A percentile compares a stretch with the other conserved stretches of the same genome.
Conservation (phyloP, 345 rosid genomes). For the Cochlearia excelsa region DNA sequence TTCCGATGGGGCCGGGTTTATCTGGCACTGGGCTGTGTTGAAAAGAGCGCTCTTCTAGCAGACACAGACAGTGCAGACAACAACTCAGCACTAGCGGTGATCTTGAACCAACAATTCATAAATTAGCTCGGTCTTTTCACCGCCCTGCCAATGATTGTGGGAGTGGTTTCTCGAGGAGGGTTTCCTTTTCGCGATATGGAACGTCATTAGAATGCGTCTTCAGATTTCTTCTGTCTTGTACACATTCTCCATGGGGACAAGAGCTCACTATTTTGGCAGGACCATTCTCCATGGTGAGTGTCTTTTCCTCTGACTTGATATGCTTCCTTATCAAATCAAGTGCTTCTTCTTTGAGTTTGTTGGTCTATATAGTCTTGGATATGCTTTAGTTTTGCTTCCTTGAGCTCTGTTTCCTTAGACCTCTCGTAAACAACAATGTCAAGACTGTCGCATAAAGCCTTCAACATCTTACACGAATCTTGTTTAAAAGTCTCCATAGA, state of each 20-base stretch:
- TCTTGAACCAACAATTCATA: conserved; percentile 82
- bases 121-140: conserved; percentile 77
- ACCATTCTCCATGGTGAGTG: conserved; percentile 94
- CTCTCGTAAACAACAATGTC: too few relatives aligned
- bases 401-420: too few relatives aligned
- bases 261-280: too few relatives aligned
- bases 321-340: too few relatives aligned
- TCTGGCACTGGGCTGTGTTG: conserved; percentile 82
- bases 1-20: conserved; percentile 87
- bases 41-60: conserved; percentile 41
- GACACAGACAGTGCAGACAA: conserved; percentile 39
- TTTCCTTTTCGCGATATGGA: conserved; percentile 76
- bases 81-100: conserved; percentile 57
- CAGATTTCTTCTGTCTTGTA: conserved; percentile 77
- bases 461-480: too few relatives aligned
- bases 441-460: too few relatives aligned
- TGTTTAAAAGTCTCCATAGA: too few relatives aligned
- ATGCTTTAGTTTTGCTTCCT: too few relatives aligned
- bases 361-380: too few relatives aligned
- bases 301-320: too few relatives aligned
- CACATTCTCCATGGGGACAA: conserved; percentile 88
- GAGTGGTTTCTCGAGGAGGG: conserved; percentile 83
- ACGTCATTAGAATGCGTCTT: conserved; percentile 75
- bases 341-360: too few relatives aligned
- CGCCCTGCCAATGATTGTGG: conserved; percentile 82